Base-by-base conservation (phyloP, 2,329 filamentous ascomycete genomes). In the Grosmannia serpens region DNA sequence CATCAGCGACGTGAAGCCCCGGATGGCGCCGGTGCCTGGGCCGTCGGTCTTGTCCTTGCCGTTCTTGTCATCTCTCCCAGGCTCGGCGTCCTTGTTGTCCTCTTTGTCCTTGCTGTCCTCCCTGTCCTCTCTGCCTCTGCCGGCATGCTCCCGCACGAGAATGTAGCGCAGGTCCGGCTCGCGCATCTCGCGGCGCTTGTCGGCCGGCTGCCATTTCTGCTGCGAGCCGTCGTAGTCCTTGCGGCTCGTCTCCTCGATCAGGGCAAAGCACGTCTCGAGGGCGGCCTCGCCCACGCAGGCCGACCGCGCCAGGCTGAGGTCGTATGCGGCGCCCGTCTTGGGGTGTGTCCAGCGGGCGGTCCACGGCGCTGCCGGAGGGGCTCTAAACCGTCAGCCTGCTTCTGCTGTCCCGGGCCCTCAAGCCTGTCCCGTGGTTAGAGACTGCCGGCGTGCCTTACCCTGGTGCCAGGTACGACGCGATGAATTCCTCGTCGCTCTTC, bases 121-220 rank as follows among this genome's bases (percentile, higher is more conserved):
- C 2, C 11, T 27, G 22, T 33, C 9, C 55, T 41, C 22, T 10
- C 7, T 13, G 3, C 35, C 15, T 17, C 33, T 10, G 10, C 35
- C 13, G 13, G 4, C 7, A 10, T 15, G n/a, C 11, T 24, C 22
- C n/a, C 49, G 41, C 59, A 88, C 78, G 4, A 90, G 70, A 9
- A 91, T 73, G 68, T 89, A 91, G 50, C 85, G 79, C 69, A 91
- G 79, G 59, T 85, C 83, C 0, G 75, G 69, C 6, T 86, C 81
- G 60, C 73, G 73, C 87, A 91, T 90, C 74, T 91, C 88, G 15
- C 71, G 71, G 56, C 74, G 72, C 73, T 91, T 91, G 50, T 74
- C 72, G 3, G 64, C 68, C 0, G 79, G 77, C 53, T 83, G 78
- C 88, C 88, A 91, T 53, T 84, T 84, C 0, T 71, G 67, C 8